Evolutionary conservation across 2,329 filamentous ascomycete genomes (phyloP).

Genomic region (Hymenoscyphus repandus): DNA sequence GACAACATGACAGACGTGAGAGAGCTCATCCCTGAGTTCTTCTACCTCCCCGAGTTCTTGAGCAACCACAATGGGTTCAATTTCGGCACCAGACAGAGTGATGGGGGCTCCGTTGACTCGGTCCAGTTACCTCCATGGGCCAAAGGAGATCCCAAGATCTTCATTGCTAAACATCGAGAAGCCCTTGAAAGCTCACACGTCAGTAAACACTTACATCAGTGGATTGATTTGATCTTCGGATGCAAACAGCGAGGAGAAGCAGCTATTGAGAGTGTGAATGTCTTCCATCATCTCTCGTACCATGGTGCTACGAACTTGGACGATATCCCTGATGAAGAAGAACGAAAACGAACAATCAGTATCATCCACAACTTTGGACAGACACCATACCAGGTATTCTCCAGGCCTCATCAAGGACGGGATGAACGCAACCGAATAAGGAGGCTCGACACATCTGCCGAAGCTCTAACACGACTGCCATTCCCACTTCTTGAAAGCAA

Average conservation of each 20-base stretch:
- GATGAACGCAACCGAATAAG: conserved; percentile 64
- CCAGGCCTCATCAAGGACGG: conserved; percentile 69
- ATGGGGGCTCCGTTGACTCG: conserved; percentile 72
- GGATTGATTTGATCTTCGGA: conserved; percentile 96
- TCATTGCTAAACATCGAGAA: conserved; percentile 92
- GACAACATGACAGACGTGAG: conserved; percentile 92
- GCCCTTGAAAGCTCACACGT: conserved; percentile 91
- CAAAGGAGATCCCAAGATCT: conserved; percentile 91
- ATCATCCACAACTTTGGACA: conserved; percentile 99
- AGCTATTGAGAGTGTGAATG: conserved; percentile 84
- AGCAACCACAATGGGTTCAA: conserved; percentile 93
- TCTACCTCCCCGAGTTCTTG: conserved; percentile 91
- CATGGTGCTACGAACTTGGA: conserved; percentile 91
- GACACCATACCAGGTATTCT: conserved; percentile 92
- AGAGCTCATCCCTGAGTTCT: conserved; percentile 95
- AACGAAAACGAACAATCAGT: conserved; percentile 60
- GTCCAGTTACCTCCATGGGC: conserved; percentile 94
- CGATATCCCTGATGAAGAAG: conserved; percentile 71
- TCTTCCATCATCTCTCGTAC: conserved; percentile 95
- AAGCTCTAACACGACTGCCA: conserved; percentile 71
- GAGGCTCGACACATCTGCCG: conserved; percentile 72
- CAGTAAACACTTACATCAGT: conserved; percentile 80
- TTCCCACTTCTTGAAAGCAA: conserved; percentile 67
- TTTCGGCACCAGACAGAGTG: conserved; percentile 82
- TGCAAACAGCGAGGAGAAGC: conserved; percentile 90